These are phyloP conservation scores for Dictyostelium brefeldianum DNA, from an alignment of 78 protist species.

Conservation along the genomic window DNA sequence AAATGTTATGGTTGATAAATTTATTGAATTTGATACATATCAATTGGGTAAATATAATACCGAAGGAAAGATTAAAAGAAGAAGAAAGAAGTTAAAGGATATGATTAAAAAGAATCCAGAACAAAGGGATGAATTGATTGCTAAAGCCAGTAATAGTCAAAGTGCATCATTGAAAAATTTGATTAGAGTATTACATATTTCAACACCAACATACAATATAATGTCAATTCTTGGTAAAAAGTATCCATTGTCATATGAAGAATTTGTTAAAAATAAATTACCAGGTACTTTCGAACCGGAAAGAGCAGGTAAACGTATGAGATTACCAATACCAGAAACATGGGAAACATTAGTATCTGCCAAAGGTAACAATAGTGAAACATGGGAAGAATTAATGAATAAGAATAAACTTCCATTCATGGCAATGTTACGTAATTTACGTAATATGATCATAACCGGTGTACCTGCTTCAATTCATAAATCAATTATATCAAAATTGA, in stretches of 20 bases:
- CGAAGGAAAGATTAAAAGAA: conserved; percentile 82
- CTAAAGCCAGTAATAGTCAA: conserved; percentile 4
- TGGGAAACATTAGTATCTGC: conserved; percentile 92
- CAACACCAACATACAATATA: conserved; percentile 78
- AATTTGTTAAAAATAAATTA: conserved; percentile 60
- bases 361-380: conserved; percentile 86
- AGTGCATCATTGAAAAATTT: conserved; percentile 85
- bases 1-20: conserved; percentile 87
- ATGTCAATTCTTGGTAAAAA: conserved; percentile 90
- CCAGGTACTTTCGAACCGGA: conserved; percentile 85
- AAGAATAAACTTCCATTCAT: conserved; percentile 90
- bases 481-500: conserved; percentile 44
- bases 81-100: conserved; percentile 77
- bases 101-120: conserved; percentile 51
- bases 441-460: conserved; percentile 88
- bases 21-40: conserved; percentile 88
- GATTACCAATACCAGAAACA: conserved; percentile 89
- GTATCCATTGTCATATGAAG: conserved; percentile 87
- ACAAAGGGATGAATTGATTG: conserved; percentile 2
- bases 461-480: conserved; percentile 34
- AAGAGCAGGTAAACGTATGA: conserved; percentile 89
- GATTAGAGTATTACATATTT: conserved; percentile 90
- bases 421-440: conserved; percentile 95
- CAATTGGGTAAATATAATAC: conserved; percentile 94
- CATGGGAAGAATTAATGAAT: conserved; percentile 91